These are phyloP conservation scores for Plectranthus barbatus DNA, from an alignment of 257 asterid genomes.

Conservation along the genomic window DNA sequence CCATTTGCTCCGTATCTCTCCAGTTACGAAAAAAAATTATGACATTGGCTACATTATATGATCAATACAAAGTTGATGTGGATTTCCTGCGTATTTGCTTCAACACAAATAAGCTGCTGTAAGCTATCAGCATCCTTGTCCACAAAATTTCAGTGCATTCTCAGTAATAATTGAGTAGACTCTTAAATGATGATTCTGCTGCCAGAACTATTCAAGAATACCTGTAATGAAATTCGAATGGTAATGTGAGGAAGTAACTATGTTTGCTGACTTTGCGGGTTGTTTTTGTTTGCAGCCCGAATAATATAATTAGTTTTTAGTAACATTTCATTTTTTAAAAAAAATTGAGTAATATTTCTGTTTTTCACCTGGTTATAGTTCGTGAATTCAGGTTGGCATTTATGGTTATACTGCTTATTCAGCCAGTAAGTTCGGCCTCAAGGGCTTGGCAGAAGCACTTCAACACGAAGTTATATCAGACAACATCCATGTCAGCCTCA, in stretches of 20 bases:
- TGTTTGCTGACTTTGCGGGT: not conserved
- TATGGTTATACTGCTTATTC: conserved; percentile 97
- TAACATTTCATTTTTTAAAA: no score
- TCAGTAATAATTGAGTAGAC: not conserved
- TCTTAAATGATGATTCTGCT: not conserved
- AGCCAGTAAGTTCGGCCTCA: conserved; percentile 89
- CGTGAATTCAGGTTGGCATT: conserved; percentile 64
- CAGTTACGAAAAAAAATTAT: not conserved
- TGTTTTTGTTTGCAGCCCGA: not conserved
- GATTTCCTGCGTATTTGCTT: not conserved
- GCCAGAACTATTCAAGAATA: not conserved
- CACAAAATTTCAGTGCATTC: not conserved
- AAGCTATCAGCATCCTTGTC: not conserved
- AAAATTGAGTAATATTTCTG: not conserved
- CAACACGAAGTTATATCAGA: conserved; percentile 82
- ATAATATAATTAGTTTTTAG: not conserved
- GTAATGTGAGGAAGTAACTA: not conserved
- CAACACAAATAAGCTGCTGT: not conserved
- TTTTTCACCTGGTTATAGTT: not conserved
- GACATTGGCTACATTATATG: not conserved
- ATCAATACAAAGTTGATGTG: not conserved
- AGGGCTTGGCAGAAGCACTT: conserved; percentile 93
- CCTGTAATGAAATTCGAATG: not conserved
- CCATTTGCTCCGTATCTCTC: not conserved
- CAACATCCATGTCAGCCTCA: conserved; percentile 79